A percentile compares a stretch with the other conserved stretches of the same genome.
phyloP scores from a whole-genome alignment of 768 basidiomycete genomes.

The Rhizopogon vulgaris region DNA sequence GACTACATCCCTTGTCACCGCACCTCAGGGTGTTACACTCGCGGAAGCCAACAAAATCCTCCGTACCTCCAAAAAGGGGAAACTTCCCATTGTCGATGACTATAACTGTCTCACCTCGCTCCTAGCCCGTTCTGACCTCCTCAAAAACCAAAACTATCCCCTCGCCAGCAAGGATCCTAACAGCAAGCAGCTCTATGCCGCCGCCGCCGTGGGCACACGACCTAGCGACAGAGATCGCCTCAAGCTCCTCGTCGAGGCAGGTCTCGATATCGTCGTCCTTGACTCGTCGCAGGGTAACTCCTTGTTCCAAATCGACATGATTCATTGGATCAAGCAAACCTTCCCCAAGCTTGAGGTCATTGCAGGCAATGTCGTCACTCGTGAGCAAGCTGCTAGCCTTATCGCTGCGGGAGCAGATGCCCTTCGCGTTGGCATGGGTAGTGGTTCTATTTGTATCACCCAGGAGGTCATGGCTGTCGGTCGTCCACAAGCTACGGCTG shows the following conservation, averaged over 20 bases:
- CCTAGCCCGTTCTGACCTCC: slow-evolving; percentile 91
- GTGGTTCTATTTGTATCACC: slow-evolving; percentile 97
- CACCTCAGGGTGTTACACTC: slow-evolving; percentile 83
- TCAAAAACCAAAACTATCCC: slow-evolving; percentile 96
- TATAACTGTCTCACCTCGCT: slow-evolving; percentile 68
- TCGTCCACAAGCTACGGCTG: slow-evolving; percentile 93
- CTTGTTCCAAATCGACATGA: slow-evolving; percentile 88
- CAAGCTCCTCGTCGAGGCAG: slow-evolving; percentile 81
- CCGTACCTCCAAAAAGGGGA: slow-evolving; percentile 95
- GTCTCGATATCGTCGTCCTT: slow-evolving; percentile 89
- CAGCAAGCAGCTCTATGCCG: slow-evolving; percentile 93
- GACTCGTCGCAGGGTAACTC: slow-evolving; percentile 98
- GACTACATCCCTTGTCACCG: slow-evolving; percentile 85
- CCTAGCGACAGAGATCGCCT: slow-evolving; percentile 84
- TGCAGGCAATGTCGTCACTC: slow-evolving; percentile 96
- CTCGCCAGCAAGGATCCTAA: slow-evolving; percentile 87
- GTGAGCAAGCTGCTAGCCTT: slow-evolving; percentile 91
- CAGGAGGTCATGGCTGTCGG: slow-evolving; percentile 99
- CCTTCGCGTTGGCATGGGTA: slow-evolving; percentile 94
- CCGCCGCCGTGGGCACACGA: slow-evolving; percentile 92
- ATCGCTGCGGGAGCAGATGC: slow-evolving; percentile 94
- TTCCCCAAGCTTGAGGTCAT: slow-evolving; percentile 88
- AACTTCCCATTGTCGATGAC: slow-evolving; percentile 77
- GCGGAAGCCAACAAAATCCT: slow-evolving; percentile 90
- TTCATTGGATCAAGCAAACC: slow-evolving; percentile 83